A percentile compares a stretch with the other conserved stretches of the same genome.
phyloP scores from a whole-genome alignment of 1,284 basidiomycete species.

The Puccinia horiana region DNA sequence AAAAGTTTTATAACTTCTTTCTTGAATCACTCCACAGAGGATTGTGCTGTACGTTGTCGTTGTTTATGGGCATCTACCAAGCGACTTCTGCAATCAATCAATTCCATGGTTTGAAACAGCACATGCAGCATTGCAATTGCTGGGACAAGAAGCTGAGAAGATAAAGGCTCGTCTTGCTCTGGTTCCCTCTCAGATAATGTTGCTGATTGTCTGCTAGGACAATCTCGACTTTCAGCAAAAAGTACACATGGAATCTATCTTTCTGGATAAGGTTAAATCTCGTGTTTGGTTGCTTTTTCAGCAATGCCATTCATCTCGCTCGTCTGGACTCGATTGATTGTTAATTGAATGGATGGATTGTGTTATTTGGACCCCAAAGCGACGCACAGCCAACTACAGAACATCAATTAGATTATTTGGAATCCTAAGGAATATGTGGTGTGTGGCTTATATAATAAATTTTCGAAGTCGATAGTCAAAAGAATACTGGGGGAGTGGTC shows the following conservation, averaged over 20 bases:
- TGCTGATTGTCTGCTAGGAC: background rate
- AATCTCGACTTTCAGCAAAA: background rate
- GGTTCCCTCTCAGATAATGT: background rate
- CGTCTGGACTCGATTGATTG: too few species aligned
- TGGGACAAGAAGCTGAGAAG: background rate
- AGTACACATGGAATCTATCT: background rate
- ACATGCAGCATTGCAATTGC: background rate
- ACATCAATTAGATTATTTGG: too few species aligned
- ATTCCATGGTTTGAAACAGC: background rate
- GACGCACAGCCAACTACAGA: too few species aligned
- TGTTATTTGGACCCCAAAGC: too few species aligned
- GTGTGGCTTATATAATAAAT: too few species aligned
- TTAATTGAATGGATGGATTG: too few species aligned
- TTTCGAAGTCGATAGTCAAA: too few species aligned
- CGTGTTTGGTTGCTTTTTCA: too few species aligned
- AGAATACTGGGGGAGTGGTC: too few species aligned
- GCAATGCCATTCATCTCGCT: too few species aligned
- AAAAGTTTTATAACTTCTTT: background rate
- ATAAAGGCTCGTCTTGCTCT: background rate
- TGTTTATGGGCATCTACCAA: background rate
- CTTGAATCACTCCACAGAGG: background rate
- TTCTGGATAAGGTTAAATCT: background rate
- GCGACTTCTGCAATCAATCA: background rate
- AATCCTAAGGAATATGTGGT: too few species aligned
- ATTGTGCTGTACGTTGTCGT: background rate